phyloP scores from a whole-genome alignment of 2,329 filamentous ascomycete genomes.

The Ceratocystis cacaofunesta region DNA sequence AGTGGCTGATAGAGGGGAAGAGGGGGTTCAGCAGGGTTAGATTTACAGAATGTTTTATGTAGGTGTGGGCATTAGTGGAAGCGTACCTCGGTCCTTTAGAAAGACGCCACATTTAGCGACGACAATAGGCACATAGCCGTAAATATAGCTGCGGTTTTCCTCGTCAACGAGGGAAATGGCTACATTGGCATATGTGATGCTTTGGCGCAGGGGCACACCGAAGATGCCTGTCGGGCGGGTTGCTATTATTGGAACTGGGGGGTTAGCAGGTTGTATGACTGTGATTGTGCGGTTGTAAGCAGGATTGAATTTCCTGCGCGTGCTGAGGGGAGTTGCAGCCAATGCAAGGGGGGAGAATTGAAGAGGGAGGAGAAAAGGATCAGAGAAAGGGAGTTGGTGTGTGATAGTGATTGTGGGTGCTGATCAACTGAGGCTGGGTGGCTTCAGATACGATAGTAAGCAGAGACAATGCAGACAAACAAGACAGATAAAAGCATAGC shows the following conservation, averaged over 20 bases:
- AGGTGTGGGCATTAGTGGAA: too few species aligned
- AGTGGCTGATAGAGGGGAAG: slow-evolving; percentile 46
- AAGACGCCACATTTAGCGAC: slow-evolving; percentile 97
- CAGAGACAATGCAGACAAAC: background rate
- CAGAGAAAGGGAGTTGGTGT: too few species aligned
- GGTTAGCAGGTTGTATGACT: background rate
- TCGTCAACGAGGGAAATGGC: slow-evolving; percentile 92
- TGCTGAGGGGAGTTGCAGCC: too few species aligned
- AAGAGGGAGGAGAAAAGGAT: too few species aligned
- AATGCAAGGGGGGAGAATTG: too few species aligned
- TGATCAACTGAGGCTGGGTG: background rate
- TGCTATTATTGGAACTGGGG: slow-evolving; percentile 6
- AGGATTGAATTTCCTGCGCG: background rate
- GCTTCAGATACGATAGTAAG: background rate
- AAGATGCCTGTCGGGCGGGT: slow-evolving; percentile 61
- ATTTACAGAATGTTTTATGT: slow-evolving; percentile 15
- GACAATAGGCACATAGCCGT: slow-evolving; percentile 95
- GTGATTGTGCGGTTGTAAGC: background rate
- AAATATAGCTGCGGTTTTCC: slow-evolving; percentile 88
- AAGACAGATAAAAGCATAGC: background rate
- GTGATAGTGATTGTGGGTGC: background rate
- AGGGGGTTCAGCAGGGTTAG: background rate
- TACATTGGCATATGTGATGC: slow-evolving; percentile 94
- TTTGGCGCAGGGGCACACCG: slow-evolving; percentile 80
- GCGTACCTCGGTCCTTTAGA: slow-evolving; percentile 87